phyloP scores from a whole-genome alignment of 1,284 basidiomycete genomes.

The Papiliotrema fonsecae region DNA sequence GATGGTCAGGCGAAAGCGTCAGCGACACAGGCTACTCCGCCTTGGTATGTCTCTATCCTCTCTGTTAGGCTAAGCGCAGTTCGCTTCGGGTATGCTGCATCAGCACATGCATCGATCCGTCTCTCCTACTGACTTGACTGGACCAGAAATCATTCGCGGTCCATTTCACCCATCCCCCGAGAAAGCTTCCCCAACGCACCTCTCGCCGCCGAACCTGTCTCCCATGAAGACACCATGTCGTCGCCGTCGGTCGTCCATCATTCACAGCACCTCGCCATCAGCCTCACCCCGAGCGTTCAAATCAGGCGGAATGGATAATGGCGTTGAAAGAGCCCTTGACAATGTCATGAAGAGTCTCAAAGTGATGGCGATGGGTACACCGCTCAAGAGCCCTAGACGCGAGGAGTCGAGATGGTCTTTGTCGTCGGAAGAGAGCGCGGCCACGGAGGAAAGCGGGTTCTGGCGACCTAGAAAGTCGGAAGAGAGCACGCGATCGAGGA shows the following conservation, averaged over 20 bases:
- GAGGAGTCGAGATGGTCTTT: slow-evolving; percentile 29
- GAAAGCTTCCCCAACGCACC: not conserved
- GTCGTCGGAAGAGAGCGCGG: slow-evolving; percentile 10
- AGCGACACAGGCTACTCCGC: slow-evolving; percentile 15
- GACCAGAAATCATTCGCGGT: slow-evolving; percentile 4
- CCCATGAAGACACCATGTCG: slow-evolving; percentile 8
- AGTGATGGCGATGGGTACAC: slow-evolving; percentile 14
- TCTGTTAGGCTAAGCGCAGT: slow-evolving; percentile 4
- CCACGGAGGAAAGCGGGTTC: slow-evolving; percentile 7
- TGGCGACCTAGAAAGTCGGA: slow-evolving; percentile 21
- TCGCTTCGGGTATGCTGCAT: slow-evolving; percentile 15
- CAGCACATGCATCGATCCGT: not conserved
- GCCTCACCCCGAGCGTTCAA: slow-evolving; percentile 20
- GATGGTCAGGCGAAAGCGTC: slow-evolving; percentile 7
- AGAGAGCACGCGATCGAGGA: slow-evolving; percentile 20
- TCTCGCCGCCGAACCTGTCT: not conserved
- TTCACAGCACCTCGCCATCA: slow-evolving; percentile 14
- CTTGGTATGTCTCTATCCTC: slow-evolving; percentile 9
- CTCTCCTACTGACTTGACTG: not conserved
- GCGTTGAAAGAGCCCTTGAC: slow-evolving; percentile 25
- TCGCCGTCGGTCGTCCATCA: slow-evolving; percentile 18
- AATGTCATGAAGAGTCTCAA: slow-evolving; percentile 23
- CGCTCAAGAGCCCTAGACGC: slow-evolving; percentile 1
- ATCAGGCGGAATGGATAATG: slow-evolving; percentile 10
- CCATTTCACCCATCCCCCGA: slow-evolving; percentile 3